A percentile compares a stretch with the other conserved stretches of the same genome.
Conservation (phyloP, 805 yeast genomes). For the Sugiyamaella smithiae region DNA sequence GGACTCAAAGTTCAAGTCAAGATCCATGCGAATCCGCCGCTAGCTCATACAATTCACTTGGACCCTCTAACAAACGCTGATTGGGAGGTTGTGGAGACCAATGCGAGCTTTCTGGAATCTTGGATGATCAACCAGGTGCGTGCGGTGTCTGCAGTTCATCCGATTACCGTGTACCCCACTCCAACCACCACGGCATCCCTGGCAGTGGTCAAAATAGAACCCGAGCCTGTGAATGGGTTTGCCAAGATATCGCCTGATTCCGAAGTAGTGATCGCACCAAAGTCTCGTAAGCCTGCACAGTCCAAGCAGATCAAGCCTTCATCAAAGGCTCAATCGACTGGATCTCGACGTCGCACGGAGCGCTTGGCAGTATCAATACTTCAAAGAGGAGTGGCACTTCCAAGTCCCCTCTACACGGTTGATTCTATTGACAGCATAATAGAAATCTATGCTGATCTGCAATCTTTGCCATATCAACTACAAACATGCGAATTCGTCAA, state of each 20-base stretch:
- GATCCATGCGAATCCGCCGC: conserved; percentile 49
- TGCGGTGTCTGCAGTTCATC: conserved; percentile 59
- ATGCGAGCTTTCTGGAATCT: conserved; percentile 73
- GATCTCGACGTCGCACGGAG: conserved; percentile 14
- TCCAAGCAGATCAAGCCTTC: neutral
- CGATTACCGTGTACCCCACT: conserved; percentile 67
- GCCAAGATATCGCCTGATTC: conserved; percentile 62
- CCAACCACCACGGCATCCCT: conserved; percentile 59
- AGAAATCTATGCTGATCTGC: conserved; percentile 47
- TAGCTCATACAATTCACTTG: conserved; percentile 60
- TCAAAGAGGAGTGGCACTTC: conserved; percentile 54
- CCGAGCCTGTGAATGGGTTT: conserved; percentile 34
- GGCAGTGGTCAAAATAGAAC: conserved; percentile 47
- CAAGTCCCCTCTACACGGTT: conserved; percentile 41
- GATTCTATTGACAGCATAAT: conserved; percentile 24
- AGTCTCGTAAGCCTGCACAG: conserved; percentile 28
- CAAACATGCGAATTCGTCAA: conserved; percentile 34
- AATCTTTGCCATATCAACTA: conserved; percentile 38
- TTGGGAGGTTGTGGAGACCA: conserved; percentile 87
- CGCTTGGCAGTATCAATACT: conserved; percentile 35
- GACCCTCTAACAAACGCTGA: conserved; percentile 78
- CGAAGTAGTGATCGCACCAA: conserved; percentile 78
- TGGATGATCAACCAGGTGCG: conserved; percentile 76
- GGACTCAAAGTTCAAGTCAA: conserved; percentile 42
- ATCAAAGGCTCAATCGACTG: conserved; percentile 2